Percentiles rank a stretch among this genome's conserved stretches.
These are phyloP conservation scores for Blepharisma stoltei DNA, from an alignment of 73 alveolate genomes.

Conservation along the genomic window DNA sequence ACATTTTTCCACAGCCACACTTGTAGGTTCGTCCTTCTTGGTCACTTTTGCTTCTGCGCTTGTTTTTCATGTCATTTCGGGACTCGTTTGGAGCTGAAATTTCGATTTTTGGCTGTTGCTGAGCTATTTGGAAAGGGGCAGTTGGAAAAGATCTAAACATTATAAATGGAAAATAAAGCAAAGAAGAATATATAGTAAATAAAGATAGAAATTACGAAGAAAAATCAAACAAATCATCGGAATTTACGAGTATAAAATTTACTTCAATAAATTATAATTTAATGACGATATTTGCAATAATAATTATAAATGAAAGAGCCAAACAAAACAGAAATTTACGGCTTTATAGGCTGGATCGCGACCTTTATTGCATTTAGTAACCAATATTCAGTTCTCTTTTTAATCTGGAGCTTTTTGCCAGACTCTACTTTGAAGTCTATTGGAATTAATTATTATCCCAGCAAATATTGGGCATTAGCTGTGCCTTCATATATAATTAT, in stretches of 20 bases:
- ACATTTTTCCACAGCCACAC: conserved; percentile 98
- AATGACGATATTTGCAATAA: no score
- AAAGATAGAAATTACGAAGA: no score
- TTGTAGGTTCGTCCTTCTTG: conserved; percentile 83
- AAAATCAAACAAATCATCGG: no score
- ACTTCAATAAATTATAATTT: no score
- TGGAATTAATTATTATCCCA: conserved; percentile 50
- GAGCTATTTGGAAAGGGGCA: no score
- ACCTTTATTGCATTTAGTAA: conserved; percentile 35
- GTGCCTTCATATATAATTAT: conserved; percentile 39
- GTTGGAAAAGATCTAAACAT: no score
- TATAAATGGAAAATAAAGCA: no score
- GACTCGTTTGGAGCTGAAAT: no score
- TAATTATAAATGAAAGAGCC: not conserved
- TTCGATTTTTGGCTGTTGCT: no score
- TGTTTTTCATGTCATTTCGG: conserved; percentile 38
- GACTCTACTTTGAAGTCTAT: conserved; percentile 37
- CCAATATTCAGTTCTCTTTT: conserved; percentile 26
- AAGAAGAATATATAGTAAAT: no score
- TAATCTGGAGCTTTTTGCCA: conserved; percentile 49
- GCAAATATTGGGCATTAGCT: conserved; percentile 53
- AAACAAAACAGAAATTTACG: conserved; percentile 44
- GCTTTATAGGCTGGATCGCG: conserved; percentile 51
- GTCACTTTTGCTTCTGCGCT: conserved; percentile 90
- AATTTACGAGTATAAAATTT: no score